phyloP scores from a whole-genome alignment of 2,329 filamentous ascomycete genomes.

The Tolypocladium tropicale region DNA sequence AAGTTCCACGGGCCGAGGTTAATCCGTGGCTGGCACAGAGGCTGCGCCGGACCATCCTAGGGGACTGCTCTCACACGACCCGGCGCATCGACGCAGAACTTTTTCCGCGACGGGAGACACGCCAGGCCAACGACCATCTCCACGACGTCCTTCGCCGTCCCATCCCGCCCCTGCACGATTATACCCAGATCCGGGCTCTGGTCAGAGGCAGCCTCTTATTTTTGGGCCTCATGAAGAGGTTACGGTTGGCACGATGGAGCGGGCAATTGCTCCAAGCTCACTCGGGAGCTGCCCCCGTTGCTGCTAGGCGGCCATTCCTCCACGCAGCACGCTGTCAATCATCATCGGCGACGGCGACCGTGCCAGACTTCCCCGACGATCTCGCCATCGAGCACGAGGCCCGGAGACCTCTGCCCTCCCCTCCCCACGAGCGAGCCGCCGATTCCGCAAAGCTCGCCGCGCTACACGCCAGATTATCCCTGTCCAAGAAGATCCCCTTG shows the following conservation, averaged over 20 bases:
- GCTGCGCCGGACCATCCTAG: background rate
- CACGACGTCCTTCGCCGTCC: background rate
- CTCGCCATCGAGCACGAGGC: slow-evolving; percentile 9
- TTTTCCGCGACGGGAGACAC: slow-evolving; percentile 2
- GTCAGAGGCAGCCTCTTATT: background rate
- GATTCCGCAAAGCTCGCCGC: slow-evolving; percentile 83
- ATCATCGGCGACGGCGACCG: slow-evolving; percentile 13
- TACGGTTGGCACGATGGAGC: slow-evolving; percentile 30
- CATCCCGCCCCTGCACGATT: background rate
- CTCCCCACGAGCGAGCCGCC: slow-evolving; percentile 54
- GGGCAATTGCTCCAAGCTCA: slow-evolving; percentile 29
- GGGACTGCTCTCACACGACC: slow-evolving; percentile 8
- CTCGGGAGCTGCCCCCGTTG: slow-evolving; percentile 12
- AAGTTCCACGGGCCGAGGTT: slow-evolving; percentile 6
- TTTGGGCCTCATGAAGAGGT: slow-evolving; percentile 26
- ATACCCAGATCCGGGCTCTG: background rate
- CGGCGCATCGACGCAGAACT: slow-evolving; percentile 2
- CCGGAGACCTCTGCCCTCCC: slow-evolving; percentile 51
- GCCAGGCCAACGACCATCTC: background rate
- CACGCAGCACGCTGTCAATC: slow-evolving; percentile 21
- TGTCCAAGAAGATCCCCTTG: slow-evolving; percentile 72
- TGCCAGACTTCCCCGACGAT: slow-evolving; percentile 12
- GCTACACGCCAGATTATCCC: slow-evolving; percentile 77
- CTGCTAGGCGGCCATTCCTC: slow-evolving; percentile 15
- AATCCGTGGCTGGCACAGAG: slow-evolving; percentile 3